A percentile compares a stretch with the other conserved stretches of the same genome.
Conservation (phyloP, 208 protist genomes). For the Zelonia costaricensis region DNA sequence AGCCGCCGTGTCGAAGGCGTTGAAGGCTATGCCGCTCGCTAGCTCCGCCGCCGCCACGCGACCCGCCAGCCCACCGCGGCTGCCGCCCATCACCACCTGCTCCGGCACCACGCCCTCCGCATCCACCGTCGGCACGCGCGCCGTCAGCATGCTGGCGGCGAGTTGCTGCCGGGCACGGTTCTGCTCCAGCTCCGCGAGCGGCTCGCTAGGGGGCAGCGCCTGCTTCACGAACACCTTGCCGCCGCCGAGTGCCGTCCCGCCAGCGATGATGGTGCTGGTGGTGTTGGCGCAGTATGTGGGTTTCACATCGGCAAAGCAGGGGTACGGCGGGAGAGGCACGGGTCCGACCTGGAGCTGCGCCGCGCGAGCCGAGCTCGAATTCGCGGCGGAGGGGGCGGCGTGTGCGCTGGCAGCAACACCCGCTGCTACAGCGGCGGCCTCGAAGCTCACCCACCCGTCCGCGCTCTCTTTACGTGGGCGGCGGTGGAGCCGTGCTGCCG, state of each 20-base stretch:
- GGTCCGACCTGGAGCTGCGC: conserved; percentile 23
- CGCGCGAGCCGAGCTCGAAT: neutral
- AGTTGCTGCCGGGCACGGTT: conserved; percentile 18
- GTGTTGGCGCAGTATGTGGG: neutral
- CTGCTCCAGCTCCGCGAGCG: conserved; percentile 43
- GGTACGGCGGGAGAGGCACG: conserved; percentile 34
- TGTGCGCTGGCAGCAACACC: no score
- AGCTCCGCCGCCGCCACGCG: conserved; percentile 2
- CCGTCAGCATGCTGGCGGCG: conserved; percentile 29
- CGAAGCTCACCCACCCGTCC: conserved; percentile 45
- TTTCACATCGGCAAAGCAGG: conserved; percentile 39
- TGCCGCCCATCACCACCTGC: conserved; percentile 25
- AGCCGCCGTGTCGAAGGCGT: conserved; percentile 58
- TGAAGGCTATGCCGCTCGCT: conserved; percentile 31
- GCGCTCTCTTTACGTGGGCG: conserved; percentile 19
- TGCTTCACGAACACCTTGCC: conserved; percentile 36
- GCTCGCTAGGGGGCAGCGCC: conserved; percentile 20
- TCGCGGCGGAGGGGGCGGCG: no score
- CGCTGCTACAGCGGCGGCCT: neutral
- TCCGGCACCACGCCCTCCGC: conserved; percentile 46
- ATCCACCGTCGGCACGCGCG: conserved; percentile 47
- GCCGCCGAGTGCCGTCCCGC: neutral
- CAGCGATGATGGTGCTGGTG: neutral
- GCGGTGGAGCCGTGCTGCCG: neutral
- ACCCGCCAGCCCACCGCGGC: neutral